phyloP scores from a whole-genome alignment of 106 monocot species.

The Narthecium ossifragum region DNA sequence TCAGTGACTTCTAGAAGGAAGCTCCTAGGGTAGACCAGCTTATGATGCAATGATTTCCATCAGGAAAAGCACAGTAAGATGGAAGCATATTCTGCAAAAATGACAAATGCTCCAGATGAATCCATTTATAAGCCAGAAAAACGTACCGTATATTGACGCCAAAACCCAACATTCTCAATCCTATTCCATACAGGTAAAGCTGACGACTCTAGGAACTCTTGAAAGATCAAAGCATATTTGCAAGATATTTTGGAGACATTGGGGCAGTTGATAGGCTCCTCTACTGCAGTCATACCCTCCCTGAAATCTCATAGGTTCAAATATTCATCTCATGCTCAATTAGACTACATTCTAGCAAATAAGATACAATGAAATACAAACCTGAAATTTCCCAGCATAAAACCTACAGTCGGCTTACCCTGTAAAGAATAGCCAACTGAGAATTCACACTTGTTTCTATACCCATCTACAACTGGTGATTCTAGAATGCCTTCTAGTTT shows the following conservation, averaged over 20 bases:
- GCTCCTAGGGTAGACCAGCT: no score
- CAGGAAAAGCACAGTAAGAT: no score
- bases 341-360: neutral
- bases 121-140: no score
- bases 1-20: no score
- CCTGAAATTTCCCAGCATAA: conserved; percentile 98
- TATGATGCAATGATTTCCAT: no score
- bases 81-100: no score
- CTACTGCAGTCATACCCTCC: conserved; percentile 87
- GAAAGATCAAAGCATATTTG: conserved; percentile 74
- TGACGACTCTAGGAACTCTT: conserved; percentile 78
- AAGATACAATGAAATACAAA: conserved; percentile 9
- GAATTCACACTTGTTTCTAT: conserved; percentile 97
- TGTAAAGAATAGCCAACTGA: conserved; percentile 83
- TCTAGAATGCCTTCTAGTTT: conserved; percentile 85
- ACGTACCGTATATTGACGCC: conserved; percentile 88
- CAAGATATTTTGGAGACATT: conserved; percentile 78
- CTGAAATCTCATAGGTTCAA: conserved; percentile 33
- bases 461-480: conserved; percentile 82
- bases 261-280: conserved; percentile 78
- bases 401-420: conserved; percentile 84
- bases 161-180: conserved; percentile 79
- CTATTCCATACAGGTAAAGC: conserved; percentile 78
- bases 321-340: neutral
- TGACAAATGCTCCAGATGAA: no score